These are phyloP conservation scores for Daldinia childiae DNA, from an alignment of 495 filamentous ascomycete species.

Conservation along the genomic window DNA sequence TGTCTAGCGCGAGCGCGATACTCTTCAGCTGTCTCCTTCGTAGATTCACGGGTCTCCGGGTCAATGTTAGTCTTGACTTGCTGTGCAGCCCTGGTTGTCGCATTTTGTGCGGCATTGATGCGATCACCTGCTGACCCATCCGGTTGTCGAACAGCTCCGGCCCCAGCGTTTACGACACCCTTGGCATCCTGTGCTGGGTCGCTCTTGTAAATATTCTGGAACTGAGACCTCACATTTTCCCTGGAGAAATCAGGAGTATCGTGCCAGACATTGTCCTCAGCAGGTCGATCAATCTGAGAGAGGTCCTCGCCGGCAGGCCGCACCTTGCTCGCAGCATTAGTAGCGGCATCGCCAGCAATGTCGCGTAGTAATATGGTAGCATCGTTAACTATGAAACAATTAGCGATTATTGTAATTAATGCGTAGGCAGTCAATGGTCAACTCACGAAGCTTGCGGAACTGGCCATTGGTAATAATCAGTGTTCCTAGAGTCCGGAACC, in stretches of 20 bases:
- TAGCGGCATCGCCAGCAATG: constrained; percentile 88
- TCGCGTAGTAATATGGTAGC: constrained; percentile 84
- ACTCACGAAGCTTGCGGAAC: constrained; percentile 91
- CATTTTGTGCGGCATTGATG: constrained; percentile 55
- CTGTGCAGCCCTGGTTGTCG: constrained; percentile 60
- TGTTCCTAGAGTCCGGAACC: constrained; percentile 87
- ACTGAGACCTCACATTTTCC: constrained; percentile 72
- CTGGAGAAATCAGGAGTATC: constrained; percentile 82
- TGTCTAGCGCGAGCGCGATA: constrained; percentile 68
- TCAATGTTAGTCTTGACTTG: constrained; percentile 58
- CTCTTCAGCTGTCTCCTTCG: constrained; percentile 49
- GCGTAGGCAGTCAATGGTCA: not conserved
- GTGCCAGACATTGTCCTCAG: constrained; percentile 93
- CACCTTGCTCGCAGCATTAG: constrained; percentile 79
- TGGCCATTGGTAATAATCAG: constrained; percentile 95
- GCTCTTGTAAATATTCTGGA: constrained; percentile 66
- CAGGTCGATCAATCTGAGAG: constrained; percentile 78
- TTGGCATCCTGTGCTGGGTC: constrained; percentile 64
- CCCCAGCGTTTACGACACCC: constrained; percentile 50
- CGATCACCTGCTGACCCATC: constrained; percentile 64
- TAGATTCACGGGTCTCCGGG: constrained; percentile 57
- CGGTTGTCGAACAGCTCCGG: constrained; percentile 54
- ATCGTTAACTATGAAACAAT: constrained; percentile 74
- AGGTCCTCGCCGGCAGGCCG: constrained; percentile 83
- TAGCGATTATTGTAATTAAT: constrained; percentile 32